Base-by-base conservation (phyloP, 208 protist genomes). In the Angomonas ambiguus region DNA sequence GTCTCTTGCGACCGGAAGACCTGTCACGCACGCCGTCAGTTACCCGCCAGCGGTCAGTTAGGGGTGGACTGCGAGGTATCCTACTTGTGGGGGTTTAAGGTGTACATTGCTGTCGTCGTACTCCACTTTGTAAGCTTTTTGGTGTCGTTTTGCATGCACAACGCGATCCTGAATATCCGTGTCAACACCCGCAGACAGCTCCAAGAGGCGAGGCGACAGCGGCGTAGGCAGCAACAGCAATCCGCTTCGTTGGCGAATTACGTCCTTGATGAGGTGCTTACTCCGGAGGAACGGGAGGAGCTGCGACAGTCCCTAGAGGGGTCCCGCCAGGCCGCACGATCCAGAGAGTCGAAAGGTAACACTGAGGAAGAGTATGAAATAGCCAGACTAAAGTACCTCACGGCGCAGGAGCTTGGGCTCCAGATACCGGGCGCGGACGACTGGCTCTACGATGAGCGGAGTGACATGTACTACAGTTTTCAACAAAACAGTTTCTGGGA, bases 381-480 rank as follows among this genome's bases (percentile, higher is more conserved):
- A n/a, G n/a, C n/a, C n/a, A n/a, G n/a, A n/a, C n/a, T n/a, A n/a
- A n/a, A n/a, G n/a, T n/a, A n/a, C n/a, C 51, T 94, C 2, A 94
- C 88, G 0, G 88, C 88, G 18, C 69, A 51, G 28, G 85, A 92
- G 65, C 70, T 94, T 5, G 80, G 81, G n/a, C 76, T 91, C 20
- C 58, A 20, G 30, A 94, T 94, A 61, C 62, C 68, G 2, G 85
- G 85, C 30, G 85, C 88, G 6, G 58, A 72, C 13, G 85, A 94
- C 64, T 94, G 88, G 88, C 71, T 94, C 11, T 94, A 94, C 69
- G 85, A 91, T 42, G 77, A 88, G 49, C 72, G 67, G 32, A 92
- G 81, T 69, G 88, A 94, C 65, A 82, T 92, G 72, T 94, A 87
- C 62, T 94, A 92, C 67, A 83, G 76, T 27, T 92, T 91, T 53